Percentiles rank a stretch among this genome's conserved stretches.
These are phyloP conservation scores for Podochytrium sp. DNA, from an alignment of 192 early-diverging fungal species.

Conservation along the genomic window DNA sequence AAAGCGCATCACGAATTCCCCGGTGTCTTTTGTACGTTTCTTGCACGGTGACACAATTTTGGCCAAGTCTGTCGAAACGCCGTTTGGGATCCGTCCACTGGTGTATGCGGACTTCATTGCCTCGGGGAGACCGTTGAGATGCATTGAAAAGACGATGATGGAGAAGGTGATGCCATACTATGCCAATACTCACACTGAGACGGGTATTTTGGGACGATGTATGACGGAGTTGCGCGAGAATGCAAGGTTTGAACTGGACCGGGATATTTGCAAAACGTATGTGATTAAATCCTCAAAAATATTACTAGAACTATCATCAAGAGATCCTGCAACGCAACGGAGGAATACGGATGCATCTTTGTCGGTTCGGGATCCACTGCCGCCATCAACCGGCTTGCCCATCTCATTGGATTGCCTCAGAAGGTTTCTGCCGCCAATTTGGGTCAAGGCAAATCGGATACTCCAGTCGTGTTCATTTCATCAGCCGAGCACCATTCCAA, in stretches of 20 bases:
- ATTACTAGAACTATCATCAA: neutral
- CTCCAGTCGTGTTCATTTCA: slow-evolving; percentile 46
- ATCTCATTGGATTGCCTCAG: slow-evolving; percentile 9
- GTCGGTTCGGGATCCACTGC: slow-evolving; percentile 26
- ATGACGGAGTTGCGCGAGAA: slow-evolving; percentile 13
- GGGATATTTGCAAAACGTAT: neutral
- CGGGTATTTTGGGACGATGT: slow-evolving; percentile 10
- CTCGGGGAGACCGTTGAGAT: slow-evolving; percentile 26
- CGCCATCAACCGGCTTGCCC: slow-evolving; percentile 12
- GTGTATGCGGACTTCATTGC: slow-evolving; percentile 38
- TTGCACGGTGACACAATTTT: neutral
- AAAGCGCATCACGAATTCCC: no score
- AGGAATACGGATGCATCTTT: slow-evolving; percentile 24
- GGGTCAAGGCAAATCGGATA: neutral
- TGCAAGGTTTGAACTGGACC: slow-evolving; percentile 18
- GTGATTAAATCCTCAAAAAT: neutral
- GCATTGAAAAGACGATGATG: slow-evolving; percentile 24
- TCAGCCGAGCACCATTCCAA: slow-evolving; percentile 55
- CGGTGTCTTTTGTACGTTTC: no score
- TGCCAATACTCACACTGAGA: slow-evolving; percentile 44
- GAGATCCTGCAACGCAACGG: neutral
- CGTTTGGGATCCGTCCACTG: neutral
- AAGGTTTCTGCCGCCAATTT: no score
- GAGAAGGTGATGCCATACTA: slow-evolving; percentile 37
- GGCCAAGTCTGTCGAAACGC: neutral